A percentile compares a stretch with the other conserved stretches of the same genome.
phyloP scores from a whole-genome alignment of 768 basidiomycete genomes.

The Cantharellus anzutake region DNA sequence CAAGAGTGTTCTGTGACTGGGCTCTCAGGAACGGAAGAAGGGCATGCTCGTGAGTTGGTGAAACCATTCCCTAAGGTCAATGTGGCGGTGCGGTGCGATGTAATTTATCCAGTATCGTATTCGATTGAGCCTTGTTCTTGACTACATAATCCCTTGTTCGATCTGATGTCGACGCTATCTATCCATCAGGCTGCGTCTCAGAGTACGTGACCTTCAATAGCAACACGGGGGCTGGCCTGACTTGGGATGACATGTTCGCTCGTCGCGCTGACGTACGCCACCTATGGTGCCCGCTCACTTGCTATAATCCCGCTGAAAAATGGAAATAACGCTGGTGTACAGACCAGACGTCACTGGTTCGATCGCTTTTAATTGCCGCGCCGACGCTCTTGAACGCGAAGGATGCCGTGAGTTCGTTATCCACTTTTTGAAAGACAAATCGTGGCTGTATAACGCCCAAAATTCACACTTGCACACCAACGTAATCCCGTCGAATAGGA shows the following conservation, averaged over 20 bases:
- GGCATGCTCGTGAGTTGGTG: conserved; percentile 1
- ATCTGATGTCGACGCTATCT: conserved; percentile 1
- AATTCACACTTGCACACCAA: conserved; percentile 19
- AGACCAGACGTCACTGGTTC: conserved; percentile 60
- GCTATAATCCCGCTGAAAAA: no score
- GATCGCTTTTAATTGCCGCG: conserved; percentile 42
- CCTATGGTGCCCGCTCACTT: no score
- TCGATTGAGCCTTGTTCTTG: no score
- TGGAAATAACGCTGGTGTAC: background rate
- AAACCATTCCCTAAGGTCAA: no score
- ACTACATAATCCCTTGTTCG: background rate
- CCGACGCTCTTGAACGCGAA: conserved; percentile 37
- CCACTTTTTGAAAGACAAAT: conserved; percentile 40
- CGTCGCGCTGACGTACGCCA: no score
- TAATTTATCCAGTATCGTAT: no score
- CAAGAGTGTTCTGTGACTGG: conserved; percentile 59
- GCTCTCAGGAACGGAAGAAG: conserved; percentile 62
- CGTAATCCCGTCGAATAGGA: conserved; percentile 28
- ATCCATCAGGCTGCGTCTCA: conserved; percentile 8
- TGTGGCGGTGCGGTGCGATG: no score
- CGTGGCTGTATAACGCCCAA: conserved; percentile 35
- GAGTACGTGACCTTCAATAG: background rate
- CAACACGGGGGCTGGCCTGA: background rate
- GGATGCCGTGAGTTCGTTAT: conserved; percentile 19
- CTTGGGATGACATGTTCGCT: background rate